Conservation (phyloP, 2,329 filamentous ascomycete genomes). For the Xylaria sp. region DNA sequence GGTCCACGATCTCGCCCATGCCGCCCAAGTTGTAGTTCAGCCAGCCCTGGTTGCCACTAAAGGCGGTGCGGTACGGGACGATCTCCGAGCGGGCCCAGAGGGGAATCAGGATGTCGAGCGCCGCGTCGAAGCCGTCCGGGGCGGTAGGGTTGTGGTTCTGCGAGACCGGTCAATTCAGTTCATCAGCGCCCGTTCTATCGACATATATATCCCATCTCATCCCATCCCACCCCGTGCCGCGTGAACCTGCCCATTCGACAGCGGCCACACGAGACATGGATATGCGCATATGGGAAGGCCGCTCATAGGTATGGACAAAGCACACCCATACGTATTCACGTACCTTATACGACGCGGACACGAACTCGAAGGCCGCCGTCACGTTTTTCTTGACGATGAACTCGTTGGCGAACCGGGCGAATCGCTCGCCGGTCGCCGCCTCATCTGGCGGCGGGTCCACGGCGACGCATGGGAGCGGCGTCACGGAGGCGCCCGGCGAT, state of each 20-base stretch:
- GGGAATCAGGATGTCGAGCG: conserved; percentile 16
- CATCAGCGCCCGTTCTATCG: background rate
- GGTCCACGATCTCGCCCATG: conserved; percentile 24
- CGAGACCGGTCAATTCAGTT: background rate
- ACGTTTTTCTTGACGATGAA: conserved; percentile 30
- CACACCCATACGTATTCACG: no score
- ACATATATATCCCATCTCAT: background rate
- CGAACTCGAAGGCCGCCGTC: conserved; percentile 29
- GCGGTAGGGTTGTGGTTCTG: conserved; percentile 29
- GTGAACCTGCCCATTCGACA: no score
- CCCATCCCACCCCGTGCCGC: background rate
- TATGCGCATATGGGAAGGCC: background rate
- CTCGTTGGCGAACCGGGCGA: conserved; percentile 27
- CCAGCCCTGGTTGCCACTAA: conserved; percentile 22
- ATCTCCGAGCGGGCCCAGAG: conserved; percentile 23
- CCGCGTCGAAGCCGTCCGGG: conserved; percentile 23
- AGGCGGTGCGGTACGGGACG: conserved; percentile 16
- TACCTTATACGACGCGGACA: conserved; percentile 25
- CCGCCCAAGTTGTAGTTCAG: conserved; percentile 21
- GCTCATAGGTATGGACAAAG: background rate
- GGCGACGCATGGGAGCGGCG: conserved; percentile 26
- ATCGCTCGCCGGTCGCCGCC: conserved; percentile 23
- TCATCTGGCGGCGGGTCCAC: conserved; percentile 23
- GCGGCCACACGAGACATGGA: background rate
- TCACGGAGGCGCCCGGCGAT: conserved; percentile 17